Evolutionary conservation across 805 yeast species (phyloP), one percentile per base, ranked within the genome.

Genomic region (Henningerozyma blattae): DNA sequence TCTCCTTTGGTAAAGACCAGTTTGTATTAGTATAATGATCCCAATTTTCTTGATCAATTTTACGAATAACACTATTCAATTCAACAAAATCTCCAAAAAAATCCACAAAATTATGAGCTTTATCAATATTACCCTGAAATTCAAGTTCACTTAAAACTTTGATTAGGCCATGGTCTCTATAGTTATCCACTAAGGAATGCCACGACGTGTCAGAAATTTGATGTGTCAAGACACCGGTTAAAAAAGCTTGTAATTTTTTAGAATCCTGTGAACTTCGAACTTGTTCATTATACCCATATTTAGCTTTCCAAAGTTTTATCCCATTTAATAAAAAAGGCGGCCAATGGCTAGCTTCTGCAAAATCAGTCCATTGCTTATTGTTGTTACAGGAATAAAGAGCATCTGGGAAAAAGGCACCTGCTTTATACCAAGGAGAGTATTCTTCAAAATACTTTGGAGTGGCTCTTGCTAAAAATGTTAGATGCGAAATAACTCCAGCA

Each of bases 361-460:
- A 47, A 12, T 44, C 39, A 17, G 38, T 36, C 46, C 52, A 47
- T 3, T 66, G 65, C 9, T 65, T 63, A 3, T 69, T 59, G 18
- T 54, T 45, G 3, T 69, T 72, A 49, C 85, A 78, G 24, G 68
- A 61, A 50, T 78, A 78, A 45, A 76, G 70, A 0, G 79, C 72
- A 48, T 78, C 86, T 0, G 86, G 86, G 45, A 70, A 73, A 47
- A 78, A 77, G 0, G 80, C 65, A 0, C 85, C 86, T 1, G 79
- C 67, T 13, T 70, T 52, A n/a, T 66, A 42, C 31, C 52, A 62
- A 3, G 61, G 48, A 3, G 45, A 29, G 19, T 46, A 50, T 3
- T 41, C 42, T 18, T 50, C 45, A 2, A 65, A 37, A 4, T 59
- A 59, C 3, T 41, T 35, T 0, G 73, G 68, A 0, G 39, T 35